phyloP scores from a whole-genome alignment of 1,284 basidiomycete species.

The Tylopilus sp. region DNA sequence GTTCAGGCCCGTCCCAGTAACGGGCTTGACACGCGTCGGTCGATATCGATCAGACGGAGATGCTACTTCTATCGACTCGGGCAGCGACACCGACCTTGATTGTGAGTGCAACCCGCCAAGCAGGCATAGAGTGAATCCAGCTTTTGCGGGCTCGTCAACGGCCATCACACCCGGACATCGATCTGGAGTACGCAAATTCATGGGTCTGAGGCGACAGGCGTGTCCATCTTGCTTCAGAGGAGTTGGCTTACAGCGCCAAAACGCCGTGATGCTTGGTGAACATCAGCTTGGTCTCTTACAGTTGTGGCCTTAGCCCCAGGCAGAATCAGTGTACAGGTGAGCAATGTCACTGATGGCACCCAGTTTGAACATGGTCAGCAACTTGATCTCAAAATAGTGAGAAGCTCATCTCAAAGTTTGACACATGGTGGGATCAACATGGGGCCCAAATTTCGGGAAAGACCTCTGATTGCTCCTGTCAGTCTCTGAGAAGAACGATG shows the following conservation, averaged over 20 bases:
- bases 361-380: not conserved
- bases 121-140: no score
- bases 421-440: slow-evolving; percentile 31
- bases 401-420: slow-evolving; percentile 32
- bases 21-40: no score
- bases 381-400: no score
- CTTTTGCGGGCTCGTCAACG: slow-evolving; percentile 19
- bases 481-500: slow-evolving; percentile 29
- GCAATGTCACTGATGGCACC: not conserved
- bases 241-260: no score
- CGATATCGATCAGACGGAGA: no score
- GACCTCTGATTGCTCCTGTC: slow-evolving; percentile 33
- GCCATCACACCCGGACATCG: slow-evolving; percentile 8
- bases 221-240: not conserved
- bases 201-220: slow-evolving; percentile 17
- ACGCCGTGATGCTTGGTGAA: no score
- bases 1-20: not conserved
- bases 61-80: no score
- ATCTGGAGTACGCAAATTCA: slow-evolving; percentile 9
- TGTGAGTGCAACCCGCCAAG: no score
- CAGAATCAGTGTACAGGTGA: slow-evolving; percentile 24
- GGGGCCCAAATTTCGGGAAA: slow-evolving; percentile 22
- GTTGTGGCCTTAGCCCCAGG: slow-evolving; percentile 10
- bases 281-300: slow-evolving; percentile 28
- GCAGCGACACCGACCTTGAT: no score